phyloP scores from a whole-genome alignment of 805 yeast genomes.

The Wickerhamomyces alni region DNA sequence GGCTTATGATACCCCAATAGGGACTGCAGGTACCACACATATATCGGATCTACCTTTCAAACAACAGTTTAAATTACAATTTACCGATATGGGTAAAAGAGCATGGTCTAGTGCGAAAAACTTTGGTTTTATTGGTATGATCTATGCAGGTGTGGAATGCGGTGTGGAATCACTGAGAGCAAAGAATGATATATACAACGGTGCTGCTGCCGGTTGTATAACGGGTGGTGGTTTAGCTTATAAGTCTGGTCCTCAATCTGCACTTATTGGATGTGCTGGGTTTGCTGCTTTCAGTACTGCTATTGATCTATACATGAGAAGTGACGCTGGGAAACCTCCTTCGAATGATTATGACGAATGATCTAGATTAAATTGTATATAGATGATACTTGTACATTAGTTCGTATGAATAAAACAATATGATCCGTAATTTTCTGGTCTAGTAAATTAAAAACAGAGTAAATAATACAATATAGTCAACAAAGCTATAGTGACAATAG shows the following conservation, averaged over 20 bases:
- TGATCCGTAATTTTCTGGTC: no score
- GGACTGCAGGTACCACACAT: slow-evolving; percentile 43
- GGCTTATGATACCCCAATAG: slow-evolving; percentile 79
- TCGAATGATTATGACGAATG: slow-evolving; percentile 74
- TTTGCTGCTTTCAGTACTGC: slow-evolving; percentile 95
- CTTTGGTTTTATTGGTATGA: slow-evolving; percentile 89
- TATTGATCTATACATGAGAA: slow-evolving; percentile 78
- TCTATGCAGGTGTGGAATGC: slow-evolving; percentile 91
- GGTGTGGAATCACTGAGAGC: slow-evolving; percentile 80
- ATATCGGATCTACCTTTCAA: slow-evolving; percentile 82
- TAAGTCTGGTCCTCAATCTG: slow-evolving; percentile 91
- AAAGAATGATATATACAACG: slow-evolving; percentile 87
- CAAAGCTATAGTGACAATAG: background rate
- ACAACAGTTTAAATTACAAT: slow-evolving; percentile 89
- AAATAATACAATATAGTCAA: slow-evolving; percentile 1
- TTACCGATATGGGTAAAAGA: slow-evolving; percentile 86
- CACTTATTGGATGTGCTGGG: slow-evolving; percentile 90
- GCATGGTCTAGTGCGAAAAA: slow-evolving; percentile 88
- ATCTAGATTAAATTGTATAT: no score
- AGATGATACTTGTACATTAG: no score
- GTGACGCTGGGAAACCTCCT: slow-evolving; percentile 82
- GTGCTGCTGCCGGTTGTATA: slow-evolving; percentile 88
- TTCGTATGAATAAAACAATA: no score
- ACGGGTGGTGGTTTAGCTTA: slow-evolving; percentile 96
- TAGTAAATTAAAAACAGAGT: no score